Base-by-base conservation (phyloP, 2,329 filamentous ascomycete genomes). In the Exutisphaerella laricina region DNA sequence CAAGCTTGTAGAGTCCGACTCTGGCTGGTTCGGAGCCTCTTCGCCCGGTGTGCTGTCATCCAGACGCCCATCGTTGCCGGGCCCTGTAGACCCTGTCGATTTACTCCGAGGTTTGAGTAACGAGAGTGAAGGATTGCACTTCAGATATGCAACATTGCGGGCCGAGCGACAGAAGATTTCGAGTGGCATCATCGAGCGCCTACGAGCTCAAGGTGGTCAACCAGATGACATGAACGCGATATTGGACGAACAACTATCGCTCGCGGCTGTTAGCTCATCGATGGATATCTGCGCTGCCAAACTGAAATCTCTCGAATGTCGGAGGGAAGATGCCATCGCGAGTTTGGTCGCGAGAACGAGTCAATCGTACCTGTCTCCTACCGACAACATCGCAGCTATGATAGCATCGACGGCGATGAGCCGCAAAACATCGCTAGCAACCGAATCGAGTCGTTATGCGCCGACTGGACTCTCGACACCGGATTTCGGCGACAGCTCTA, bases 211-310 rank as follows among this genome's bases (percentile, higher is more conserved):
- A 22, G 50, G 50, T 30, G 34, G 50, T 5, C 52, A 50, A 5
- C 50, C 58, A 5, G 55, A 59, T 17, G 52, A 56, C 35, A 41
- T 43, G n/a, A 57, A 57, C 36, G 46, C 42, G 5, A 42, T 62
- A 28, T 43, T 62, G 9, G 53, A 60, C 31, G 57, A 61, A 43
- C 60, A 62, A 22, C 41, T 62, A 22, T 54, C 52, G 13, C 50
- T 62, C 8, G 45, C 55, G 4, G 54, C 59, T 4, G 48, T 59
- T 32, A 57, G 53, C 41, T 58, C 56, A 26, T 61, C 59, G 1
- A 61, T 62, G 56, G 59, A 62, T 34, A 60, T 62, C 20, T 61
- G 58, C 45, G 54, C 60, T 30, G 59, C 60, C 5, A 60, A 61
- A 34, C 41, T 62, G 22, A 61, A 60, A 35, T 57, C 55, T 4